Percentiles rank a stretch among this genome's conserved stretches.
Conservation (phyloP, 1,139 yeast species). For the Nakaseomyces kungkrabaensis region DNA sequence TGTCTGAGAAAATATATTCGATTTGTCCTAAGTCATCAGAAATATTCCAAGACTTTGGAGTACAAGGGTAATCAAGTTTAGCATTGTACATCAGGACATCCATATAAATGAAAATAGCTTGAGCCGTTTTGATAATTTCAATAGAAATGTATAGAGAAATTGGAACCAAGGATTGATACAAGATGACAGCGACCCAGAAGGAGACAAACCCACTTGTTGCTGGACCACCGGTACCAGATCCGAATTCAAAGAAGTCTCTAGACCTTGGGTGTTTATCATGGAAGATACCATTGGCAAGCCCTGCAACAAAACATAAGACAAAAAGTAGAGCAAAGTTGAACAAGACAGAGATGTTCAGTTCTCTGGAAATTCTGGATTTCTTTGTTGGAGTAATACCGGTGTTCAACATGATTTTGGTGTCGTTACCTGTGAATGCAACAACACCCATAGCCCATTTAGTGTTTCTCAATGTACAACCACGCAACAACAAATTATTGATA, state of each 20-base stretch:
- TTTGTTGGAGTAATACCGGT: slow-evolving; percentile 92
- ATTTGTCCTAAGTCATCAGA: slow-evolving; percentile 96
- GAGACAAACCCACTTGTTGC: slow-evolving; percentile 73
- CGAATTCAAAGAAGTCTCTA: slow-evolving; percentile 61
- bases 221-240: slow-evolving; percentile 39
- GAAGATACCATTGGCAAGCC: slow-evolving; percentile 70
- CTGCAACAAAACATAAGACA: slow-evolving; percentile 71
- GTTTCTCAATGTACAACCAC: slow-evolving; percentile 86
- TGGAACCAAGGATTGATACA: slow-evolving; percentile 89
- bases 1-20: slow-evolving; percentile 91
- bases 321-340: slow-evolving; percentile 70
- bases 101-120: slow-evolving; percentile 85
- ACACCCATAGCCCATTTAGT: slow-evolving; percentile 91
- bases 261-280: slow-evolving; percentile 47
- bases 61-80: slow-evolving; percentile 83
- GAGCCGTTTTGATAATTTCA: slow-evolving; percentile 89
- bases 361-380: slow-evolving; percentile 70
- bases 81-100: slow-evolving; percentile 83
- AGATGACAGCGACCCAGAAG: slow-evolving; percentile 80
- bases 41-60: slow-evolving; percentile 94
- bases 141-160: slow-evolving; percentile 90
- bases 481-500: slow-evolving; percentile 66
- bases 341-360: slow-evolving; percentile 71
- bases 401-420: slow-evolving; percentile 87
- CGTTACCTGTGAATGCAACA: slow-evolving; percentile 82